phyloP scores from a whole-genome alignment of 352 stramenopile genomes.

The Globisporangium sylvaticum region DNA sequence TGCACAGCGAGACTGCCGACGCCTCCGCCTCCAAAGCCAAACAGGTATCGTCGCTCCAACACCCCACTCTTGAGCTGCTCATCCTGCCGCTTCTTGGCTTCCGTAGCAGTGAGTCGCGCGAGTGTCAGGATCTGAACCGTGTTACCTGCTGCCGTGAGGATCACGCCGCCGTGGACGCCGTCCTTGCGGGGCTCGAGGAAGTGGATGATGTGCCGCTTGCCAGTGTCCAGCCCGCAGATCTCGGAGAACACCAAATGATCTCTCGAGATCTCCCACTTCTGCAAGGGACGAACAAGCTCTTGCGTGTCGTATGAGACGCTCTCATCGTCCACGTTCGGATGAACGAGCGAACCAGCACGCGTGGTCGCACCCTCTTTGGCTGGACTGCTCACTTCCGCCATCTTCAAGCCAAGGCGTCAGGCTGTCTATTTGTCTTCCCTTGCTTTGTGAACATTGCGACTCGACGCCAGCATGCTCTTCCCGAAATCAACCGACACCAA shows the following conservation, averaged over 20 bases:
- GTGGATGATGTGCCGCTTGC: conserved; percentile 67
- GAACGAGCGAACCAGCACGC: neutral
- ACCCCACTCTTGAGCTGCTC: conserved; percentile 13
- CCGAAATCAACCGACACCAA: neutral
- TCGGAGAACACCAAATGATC: conserved; percentile 67
- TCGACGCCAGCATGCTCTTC: neutral
- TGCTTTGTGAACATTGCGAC: neutral
- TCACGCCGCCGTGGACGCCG: conserved; percentile 41
- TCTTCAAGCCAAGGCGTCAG: neutral
- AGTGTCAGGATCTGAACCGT: conserved; percentile 69
- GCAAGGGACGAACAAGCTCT: conserved; percentile 40
- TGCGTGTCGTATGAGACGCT: conserved; percentile 22
- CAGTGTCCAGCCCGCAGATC: conserved; percentile 60
- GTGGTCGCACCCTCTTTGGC: neutral
- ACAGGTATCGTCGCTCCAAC: conserved; percentile 44
- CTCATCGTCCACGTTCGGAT: conserved; percentile 12
- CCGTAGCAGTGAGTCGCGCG: conserved; percentile 12
- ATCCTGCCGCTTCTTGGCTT: conserved; percentile 11
- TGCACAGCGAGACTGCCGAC: conserved; percentile 74
- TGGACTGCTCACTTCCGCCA: neutral
- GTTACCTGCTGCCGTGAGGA: conserved; percentile 70
- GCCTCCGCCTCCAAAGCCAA: conserved; percentile 62
- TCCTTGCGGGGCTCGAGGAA: conserved; percentile 40
- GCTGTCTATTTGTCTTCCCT: neutral
- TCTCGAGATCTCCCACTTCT: conserved; percentile 70